A percentile compares a stretch with the other conserved stretches of the same genome.
phyloP scores from a whole-genome alignment of 2,329 filamentous ascomycete species.

The Botrytis fragariae region DNA sequence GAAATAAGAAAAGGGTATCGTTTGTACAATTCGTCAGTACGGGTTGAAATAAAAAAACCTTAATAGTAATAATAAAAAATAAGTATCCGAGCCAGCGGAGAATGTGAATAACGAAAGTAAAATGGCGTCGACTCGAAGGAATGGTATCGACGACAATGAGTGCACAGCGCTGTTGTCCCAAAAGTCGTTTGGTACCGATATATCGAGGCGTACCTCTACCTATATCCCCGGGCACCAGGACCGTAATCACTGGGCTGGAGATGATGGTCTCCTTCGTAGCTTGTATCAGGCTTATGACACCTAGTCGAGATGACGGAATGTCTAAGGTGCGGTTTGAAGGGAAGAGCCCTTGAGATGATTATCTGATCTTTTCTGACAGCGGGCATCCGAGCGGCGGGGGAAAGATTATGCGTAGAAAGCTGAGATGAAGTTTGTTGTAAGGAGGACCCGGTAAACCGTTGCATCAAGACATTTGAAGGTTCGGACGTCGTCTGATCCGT shows the following conservation, averaged over 20 bases:
- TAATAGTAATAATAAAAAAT: slow-evolving; percentile 31
- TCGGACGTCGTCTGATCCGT: slow-evolving; percentile 19
- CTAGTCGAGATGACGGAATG: slow-evolving; percentile 35
- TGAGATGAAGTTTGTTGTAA: slow-evolving; percentile 10
- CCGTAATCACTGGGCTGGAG: slow-evolving; percentile 32
- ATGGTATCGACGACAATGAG: slow-evolving; percentile 51
- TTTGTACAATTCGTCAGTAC: neutral
- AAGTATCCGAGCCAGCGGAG: slow-evolving; percentile 54
- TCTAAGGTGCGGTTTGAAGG: slow-evolving; percentile 44
- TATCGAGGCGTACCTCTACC: slow-evolving; percentile 32
- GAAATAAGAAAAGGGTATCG: slow-evolving; percentile 36
- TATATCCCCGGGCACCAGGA: slow-evolving; percentile 41
- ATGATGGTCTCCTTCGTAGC: slow-evolving; percentile 36
- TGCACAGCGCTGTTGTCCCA: slow-evolving; percentile 43
- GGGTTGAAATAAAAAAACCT: slow-evolving; percentile 27
- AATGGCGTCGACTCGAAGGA: slow-evolving; percentile 44
- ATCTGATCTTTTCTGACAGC: slow-evolving; percentile 53
- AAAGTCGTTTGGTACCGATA: slow-evolving; percentile 18
- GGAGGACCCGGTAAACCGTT: slow-evolving; percentile 7
- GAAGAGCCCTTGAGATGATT: slow-evolving; percentile 49
- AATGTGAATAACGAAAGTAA: slow-evolving; percentile 35
- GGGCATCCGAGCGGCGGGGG: slow-evolving; percentile 50
- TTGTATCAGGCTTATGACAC: slow-evolving; percentile 41
- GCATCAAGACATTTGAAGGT: slow-evolving; percentile 8
- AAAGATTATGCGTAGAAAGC: slow-evolving; percentile 3